These are phyloP conservation scores for Aureobasidium mangrovei DNA, from an alignment of 2,329 filamentous ascomycete species.

Conservation along the genomic window DNA sequence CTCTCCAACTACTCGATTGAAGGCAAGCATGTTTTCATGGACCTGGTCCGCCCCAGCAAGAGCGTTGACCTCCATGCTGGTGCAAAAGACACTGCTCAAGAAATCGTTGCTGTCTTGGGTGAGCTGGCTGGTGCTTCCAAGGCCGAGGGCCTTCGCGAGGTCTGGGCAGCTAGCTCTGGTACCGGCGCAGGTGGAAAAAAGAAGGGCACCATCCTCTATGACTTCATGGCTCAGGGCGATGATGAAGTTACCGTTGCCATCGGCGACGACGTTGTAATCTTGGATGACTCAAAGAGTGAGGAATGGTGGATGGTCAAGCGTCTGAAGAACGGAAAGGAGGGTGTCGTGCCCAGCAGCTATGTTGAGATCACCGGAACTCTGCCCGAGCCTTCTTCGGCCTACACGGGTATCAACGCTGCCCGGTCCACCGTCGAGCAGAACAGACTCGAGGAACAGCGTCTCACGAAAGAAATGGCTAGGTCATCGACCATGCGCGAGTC, in stretches of 20 bases:
- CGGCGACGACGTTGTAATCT: constrained; percentile 81
- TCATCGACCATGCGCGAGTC: constrained; percentile 52
- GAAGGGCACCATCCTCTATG: constrained; percentile 81
- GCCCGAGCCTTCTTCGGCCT: constrained; percentile 33
- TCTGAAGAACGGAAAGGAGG: constrained; percentile 85
- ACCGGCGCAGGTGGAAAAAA: constrained; percentile 52
- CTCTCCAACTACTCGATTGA: constrained; percentile 97
- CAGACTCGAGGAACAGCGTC: constrained; percentile 67
- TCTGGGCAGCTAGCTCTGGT: constrained; percentile 70
- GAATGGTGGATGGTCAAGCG: constrained; percentile 98
- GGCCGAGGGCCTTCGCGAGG: constrained; percentile 75
- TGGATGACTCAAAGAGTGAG: constrained; percentile 86
- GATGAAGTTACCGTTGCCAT: constrained; percentile 89
- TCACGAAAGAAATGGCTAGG: constrained; percentile 71
- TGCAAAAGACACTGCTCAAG: constrained; percentile 89
- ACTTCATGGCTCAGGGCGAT: constrained; percentile 92
- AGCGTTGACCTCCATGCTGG: constrained; percentile 96
- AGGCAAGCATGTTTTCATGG: constrained; percentile 95
- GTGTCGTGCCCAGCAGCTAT: constrained; percentile 93
- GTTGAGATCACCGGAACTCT: constrained; percentile 74
- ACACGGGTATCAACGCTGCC: constrained; percentile 50
- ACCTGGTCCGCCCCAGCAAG: constrained; percentile 84
- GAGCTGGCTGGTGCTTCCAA: constrained; percentile 80
- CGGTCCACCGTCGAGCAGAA: constrained; percentile 69
- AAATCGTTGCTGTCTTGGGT: constrained; percentile 80